Base-by-base conservation (phyloP, 225 moss, liverwort and hornwort genomes). In the Pseudoscleropodium purum region DNA sequence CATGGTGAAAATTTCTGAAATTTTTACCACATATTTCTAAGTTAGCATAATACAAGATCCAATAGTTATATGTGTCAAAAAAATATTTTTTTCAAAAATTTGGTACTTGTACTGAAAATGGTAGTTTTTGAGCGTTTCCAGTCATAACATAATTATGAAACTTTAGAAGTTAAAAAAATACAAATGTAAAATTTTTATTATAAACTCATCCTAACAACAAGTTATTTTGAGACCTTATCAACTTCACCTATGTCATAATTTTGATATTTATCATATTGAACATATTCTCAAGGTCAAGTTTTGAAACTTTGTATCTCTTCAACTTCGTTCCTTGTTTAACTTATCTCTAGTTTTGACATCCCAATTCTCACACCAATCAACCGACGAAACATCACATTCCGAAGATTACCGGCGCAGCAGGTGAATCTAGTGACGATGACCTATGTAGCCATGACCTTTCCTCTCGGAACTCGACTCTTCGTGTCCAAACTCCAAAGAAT, bases 221-320 rank as follows among this genome's bases (percentile, higher is more conserved):
- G 1, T 19, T 76, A 20, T 5, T 49, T 75, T 0, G 4, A 75
- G 20, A 31, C 33, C 2, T 30, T 18, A 3, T 0, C 0, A 0
- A 15, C 43, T 72, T 72, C 15, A 41, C 1, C 21, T 20, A 56
- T 56, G 56, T 19, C 7, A 56, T 56, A 18, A 19, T 56, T 56
- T 18, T 7, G 7, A 56, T 56, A 56, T 18, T 7, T 56, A 56
- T 15, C 47, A 51, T 51, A 51, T 72, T 5, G 29, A 36, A 73
- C 1, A 5, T 43, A 27, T 43, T 29, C 4, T 29, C 6, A 11
- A 29, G 6, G 3, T 47, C 9, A 52, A 51, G 1, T 31, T 77
- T 79, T 79, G 19, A 25, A 78, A 56, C 79, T 79, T 13, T 34
- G 0, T 34, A 36, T 34, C 29, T 24, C 52, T 52, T 52, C 21